Evolutionary conservation across 2,329 filamentous ascomycete species (phyloP).

Genomic region (Pezicula radicicola): DNA sequence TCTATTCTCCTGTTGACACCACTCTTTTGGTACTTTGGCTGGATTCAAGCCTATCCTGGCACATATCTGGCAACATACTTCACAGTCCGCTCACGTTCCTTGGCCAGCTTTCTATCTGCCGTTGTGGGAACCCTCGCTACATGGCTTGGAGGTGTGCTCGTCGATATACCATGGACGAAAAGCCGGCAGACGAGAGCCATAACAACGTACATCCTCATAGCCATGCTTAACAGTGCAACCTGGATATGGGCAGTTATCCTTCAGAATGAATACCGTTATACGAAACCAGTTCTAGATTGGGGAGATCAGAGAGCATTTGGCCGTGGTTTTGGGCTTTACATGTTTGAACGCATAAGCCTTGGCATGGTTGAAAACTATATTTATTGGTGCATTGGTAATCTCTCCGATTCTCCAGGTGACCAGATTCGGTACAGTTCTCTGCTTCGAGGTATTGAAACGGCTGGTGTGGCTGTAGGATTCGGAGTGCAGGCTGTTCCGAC

Average conservation of each 20-base stretch:
- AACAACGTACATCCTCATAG: constrained; percentile 36
- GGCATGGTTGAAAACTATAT: constrained; percentile 41
- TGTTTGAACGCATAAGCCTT: constrained; percentile 36
- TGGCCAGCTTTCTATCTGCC: constrained; percentile 31
- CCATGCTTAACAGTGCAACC: constrained; percentile 37
- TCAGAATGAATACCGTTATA: constrained; percentile 43
- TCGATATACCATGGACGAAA: constrained; percentile 36
- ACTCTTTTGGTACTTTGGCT: constrained; percentile 35
- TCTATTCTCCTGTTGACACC: constrained; percentile 34
- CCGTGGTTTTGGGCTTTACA: constrained; percentile 38
- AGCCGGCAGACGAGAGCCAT: constrained; percentile 37
- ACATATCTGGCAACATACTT: constrained; percentile 41
- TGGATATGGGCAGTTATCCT: constrained; percentile 47
- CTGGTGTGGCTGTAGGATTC: constrained; percentile 38
- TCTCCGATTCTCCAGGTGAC: constrained; percentile 40
- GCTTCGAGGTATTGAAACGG: constrained; percentile 39
- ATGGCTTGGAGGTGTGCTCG: constrained; percentile 32
- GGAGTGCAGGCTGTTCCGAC: constrained; percentile 42
- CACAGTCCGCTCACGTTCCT: constrained; percentile 36
- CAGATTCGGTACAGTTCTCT: constrained; percentile 42
- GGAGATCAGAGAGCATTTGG: constrained; percentile 35
- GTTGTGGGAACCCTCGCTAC: constrained; percentile 33
- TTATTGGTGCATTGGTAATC: constrained; percentile 44
- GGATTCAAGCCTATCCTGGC: constrained; percentile 37
- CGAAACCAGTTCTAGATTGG: constrained; percentile 41